phyloP scores from a whole-genome alignment of 148 eudicot genomes.

The Dysphania ambrosioides region DNA sequence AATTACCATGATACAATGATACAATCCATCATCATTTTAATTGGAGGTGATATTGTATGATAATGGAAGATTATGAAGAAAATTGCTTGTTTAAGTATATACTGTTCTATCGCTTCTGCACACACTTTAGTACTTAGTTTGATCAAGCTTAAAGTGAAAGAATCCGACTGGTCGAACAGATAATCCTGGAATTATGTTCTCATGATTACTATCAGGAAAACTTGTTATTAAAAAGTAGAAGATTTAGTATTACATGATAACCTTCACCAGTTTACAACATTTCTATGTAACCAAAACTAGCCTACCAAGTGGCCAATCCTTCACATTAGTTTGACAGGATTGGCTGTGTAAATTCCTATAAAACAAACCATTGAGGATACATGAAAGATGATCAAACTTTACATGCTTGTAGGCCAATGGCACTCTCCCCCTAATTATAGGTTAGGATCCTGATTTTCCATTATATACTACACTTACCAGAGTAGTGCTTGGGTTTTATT shows the following conservation, averaged over 20 bases:
- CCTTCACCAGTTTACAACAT: not conserved
- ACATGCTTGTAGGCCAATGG: not conserved
- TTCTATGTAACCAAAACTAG: not conserved
- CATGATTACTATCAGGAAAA: not conserved
- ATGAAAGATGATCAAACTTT: not conserved
- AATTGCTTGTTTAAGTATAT: not conserved
- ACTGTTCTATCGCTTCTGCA: not conserved
- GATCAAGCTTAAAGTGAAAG: not conserved
- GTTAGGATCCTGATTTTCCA: not conserved
- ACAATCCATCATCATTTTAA: too few species aligned
- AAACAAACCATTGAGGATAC: not conserved
- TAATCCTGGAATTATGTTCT: not conserved
- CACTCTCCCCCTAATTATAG: not conserved
- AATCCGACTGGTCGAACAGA: not conserved
- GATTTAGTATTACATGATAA: constrained; percentile 10
- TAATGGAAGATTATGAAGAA: not conserved
- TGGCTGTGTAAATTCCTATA: not conserved
- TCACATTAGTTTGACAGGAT: not conserved
- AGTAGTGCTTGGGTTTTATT: constrained; percentile 13
- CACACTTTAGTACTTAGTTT: not conserved
- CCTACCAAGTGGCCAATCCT: not conserved
- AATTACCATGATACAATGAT: too few species aligned
- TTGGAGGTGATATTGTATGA: not conserved
- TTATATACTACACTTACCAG: not conserved
- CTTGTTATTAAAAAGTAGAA: not conserved